Percentiles rank a stretch among this genome's conserved stretches.
These are phyloP conservation scores for Ophiorrhiza pumila DNA, from an alignment of 257 asterid species.

Conservation along the genomic window DNA sequence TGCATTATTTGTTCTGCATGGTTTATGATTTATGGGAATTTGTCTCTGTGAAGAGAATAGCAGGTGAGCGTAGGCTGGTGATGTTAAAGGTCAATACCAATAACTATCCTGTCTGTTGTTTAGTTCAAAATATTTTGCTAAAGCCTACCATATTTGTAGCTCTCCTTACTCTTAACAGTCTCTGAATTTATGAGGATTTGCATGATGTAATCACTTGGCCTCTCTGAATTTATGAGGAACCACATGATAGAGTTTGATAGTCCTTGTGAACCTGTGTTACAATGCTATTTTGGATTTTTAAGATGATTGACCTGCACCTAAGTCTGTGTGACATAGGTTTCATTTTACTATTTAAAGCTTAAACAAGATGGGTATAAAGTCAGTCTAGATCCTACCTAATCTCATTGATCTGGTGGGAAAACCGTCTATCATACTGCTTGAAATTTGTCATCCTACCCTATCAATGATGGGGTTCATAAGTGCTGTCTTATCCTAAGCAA, in stretches of 20 bases:
- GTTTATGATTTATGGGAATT: background rate
- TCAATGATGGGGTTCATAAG: background rate
- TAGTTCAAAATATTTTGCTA: background rate
- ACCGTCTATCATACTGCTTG: background rate
- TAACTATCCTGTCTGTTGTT: background rate
- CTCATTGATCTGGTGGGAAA: background rate
- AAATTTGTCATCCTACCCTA: background rate
- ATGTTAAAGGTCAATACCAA: background rate
- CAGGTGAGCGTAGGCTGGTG: background rate
- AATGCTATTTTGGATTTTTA: no score
- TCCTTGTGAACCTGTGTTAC: background rate
- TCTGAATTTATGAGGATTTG: background rate
- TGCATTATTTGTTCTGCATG: constrained; percentile 17
- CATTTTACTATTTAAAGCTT: background rate
- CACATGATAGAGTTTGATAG: background rate
- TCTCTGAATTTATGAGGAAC: no score
- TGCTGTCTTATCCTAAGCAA: background rate
- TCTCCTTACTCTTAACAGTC: background rate
- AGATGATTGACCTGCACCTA: no score
- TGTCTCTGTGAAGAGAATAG: background rate
- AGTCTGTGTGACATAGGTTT: background rate
- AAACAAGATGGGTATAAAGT: background rate
- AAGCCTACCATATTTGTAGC: background rate
- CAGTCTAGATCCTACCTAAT: background rate
- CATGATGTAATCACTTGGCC: background rate